phyloP scores from a whole-genome alignment of 495 filamentous ascomycete genomes.

The Penicillium steckii region DNA sequence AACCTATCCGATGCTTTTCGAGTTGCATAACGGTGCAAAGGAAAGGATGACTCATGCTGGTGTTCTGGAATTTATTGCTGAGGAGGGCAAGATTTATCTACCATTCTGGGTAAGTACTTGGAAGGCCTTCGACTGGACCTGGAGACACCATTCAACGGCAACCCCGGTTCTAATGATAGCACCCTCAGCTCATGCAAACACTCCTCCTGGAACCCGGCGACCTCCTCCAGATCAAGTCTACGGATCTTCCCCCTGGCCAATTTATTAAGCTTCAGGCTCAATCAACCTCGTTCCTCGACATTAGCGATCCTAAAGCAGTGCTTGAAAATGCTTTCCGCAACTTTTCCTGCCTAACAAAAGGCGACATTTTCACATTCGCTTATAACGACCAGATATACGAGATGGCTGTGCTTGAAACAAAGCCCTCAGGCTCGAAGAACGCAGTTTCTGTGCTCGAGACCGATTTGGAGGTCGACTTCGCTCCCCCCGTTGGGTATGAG shows the following conservation, averaged over 20 bases:
- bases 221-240: conserved; percentile 89
- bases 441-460: conserved; percentile 92
- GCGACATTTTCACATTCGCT: conserved; percentile 89
- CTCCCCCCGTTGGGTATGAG: conserved; percentile 87
- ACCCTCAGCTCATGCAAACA: conserved; percentile 82
- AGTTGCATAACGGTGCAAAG: conserved; percentile 83
- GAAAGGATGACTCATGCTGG: conserved; percentile 83
- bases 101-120: conserved; percentile 80
- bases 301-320: conserved; percentile 96
- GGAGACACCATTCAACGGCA: not conserved
- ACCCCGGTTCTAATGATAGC: not conserved
- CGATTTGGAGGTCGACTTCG: conserved; percentile 93
- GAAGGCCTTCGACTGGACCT: not conserved
- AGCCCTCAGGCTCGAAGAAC: conserved; percentile 73
- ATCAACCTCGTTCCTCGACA: conserved; percentile 86
- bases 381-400: conserved; percentile 94
- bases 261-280: conserved; percentile 97
- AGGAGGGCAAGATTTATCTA: conserved; percentile 94
- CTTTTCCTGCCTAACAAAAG: conserved; percentile 87
- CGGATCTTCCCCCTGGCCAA: conserved; percentile 80
- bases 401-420: conserved; percentile 89
- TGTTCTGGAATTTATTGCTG: conserved; percentile 95
- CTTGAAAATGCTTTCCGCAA: conserved; percentile 94
- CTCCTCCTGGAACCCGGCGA: conserved; percentile 86
- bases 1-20: conserved; percentile 95